Conservation (phyloP, 2,329 filamentous ascomycete species). For the Clonostachys solani region DNA sequence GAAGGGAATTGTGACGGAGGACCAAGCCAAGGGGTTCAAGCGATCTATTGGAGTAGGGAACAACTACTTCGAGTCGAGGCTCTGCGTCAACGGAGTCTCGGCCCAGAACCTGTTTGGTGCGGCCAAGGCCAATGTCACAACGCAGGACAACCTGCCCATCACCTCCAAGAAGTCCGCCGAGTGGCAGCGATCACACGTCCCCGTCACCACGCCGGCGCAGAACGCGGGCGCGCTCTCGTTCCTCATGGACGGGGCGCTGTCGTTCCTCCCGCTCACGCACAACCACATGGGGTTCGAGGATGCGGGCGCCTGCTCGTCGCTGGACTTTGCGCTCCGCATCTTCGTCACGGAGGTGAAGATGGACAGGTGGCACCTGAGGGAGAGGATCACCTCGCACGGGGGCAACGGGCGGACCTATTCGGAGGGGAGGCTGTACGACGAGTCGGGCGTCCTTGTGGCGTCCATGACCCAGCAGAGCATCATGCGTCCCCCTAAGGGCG, state of each 20-base stretch:
- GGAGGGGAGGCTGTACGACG: constrained; percentile 39
- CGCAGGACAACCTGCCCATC: constrained; percentile 18
- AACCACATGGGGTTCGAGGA: constrained; percentile 37
- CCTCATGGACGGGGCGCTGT: constrained; percentile 35
- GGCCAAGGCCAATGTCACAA: constrained; percentile 32
- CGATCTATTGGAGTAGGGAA: constrained; percentile 20
- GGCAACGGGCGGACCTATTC: constrained; percentile 35
- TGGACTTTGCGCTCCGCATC: constrained; percentile 46
- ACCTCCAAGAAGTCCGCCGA: constrained; percentile 32
- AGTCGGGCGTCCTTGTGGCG: constrained; percentile 35
- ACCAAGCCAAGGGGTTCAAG: constrained; percentile 12
- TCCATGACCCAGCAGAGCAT: constrained; percentile 43
- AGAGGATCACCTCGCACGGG: constrained; percentile 29
- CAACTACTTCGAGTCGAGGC: constrained; percentile 25
- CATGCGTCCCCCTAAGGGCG: constrained; percentile 9
- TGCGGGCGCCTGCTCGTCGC: constrained; percentile 32
- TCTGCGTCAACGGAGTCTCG: constrained; percentile 31
- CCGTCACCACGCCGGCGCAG: constrained; percentile 16
- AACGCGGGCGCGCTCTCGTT: constrained; percentile 33
- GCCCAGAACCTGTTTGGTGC: constrained; percentile 36
- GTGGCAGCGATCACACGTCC: constrained; percentile 25
- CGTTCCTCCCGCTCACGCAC: constrained; percentile 37
- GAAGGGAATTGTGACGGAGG: constrained; percentile 5
- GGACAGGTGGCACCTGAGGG: constrained; percentile 34
- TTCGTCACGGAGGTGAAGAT: constrained; percentile 31